These are phyloP conservation scores for Jasminum sambac DNA, from an alignment of 257 asterid species.

Conservation along the genomic window DNA sequence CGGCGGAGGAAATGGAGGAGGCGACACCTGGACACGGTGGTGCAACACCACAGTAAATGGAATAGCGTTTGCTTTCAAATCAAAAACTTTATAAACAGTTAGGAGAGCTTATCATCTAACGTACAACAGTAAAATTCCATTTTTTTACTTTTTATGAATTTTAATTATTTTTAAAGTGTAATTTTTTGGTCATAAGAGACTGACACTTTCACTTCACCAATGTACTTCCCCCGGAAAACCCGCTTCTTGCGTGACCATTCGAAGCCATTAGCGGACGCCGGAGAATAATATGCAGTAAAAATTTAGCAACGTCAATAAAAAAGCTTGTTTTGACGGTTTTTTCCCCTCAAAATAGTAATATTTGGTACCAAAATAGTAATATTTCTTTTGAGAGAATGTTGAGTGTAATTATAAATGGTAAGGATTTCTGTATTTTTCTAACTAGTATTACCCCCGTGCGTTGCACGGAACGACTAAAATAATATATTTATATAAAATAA, in stretches of 20 bases:
- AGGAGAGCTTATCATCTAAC: neutral
- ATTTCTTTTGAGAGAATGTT: too few species aligned
- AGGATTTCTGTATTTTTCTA: too few species aligned
- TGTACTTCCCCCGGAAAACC: slow-evolving; percentile 30
- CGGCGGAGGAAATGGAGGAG: slow-evolving; percentile 8
- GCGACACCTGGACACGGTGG: slow-evolving; percentile 25
- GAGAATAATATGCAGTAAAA: neutral
- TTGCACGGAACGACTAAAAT: too few species aligned
- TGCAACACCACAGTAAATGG: slow-evolving; percentile 11
- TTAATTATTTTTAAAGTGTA: neutral
- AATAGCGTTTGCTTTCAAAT: slow-evolving; percentile 33
- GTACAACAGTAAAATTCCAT: neutral
- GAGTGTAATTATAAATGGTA: too few species aligned
- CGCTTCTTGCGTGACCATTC: slow-evolving; percentile 23
- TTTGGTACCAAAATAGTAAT: too few species aligned
- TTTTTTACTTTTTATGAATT: neutral
- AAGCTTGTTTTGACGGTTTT: neutral
- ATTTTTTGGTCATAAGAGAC: neutral
- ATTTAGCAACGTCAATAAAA: neutral
- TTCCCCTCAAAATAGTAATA: too few species aligned
- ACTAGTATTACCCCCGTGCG: too few species aligned
- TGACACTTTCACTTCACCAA: slow-evolving; percentile 20
- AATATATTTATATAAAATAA: too few species aligned
- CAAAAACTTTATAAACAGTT: slow-evolving; percentile 37
- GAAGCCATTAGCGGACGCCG: neutral